phyloP scores from a whole-genome alignment of 2,329 filamentous ascomycete species.

The Paradendryphiella salina region DNA sequence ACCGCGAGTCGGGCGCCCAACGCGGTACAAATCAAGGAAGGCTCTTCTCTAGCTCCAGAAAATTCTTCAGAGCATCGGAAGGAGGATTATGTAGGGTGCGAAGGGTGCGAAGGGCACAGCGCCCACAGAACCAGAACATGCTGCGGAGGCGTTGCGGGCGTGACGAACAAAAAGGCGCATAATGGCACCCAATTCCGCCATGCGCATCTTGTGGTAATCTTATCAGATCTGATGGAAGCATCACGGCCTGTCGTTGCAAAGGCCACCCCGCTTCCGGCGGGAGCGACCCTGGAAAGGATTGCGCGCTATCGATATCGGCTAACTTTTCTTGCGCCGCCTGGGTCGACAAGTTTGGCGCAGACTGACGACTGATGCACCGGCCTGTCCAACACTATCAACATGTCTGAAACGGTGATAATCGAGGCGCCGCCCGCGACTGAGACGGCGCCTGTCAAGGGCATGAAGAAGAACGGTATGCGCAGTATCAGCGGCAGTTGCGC shows the following conservation, averaged over 20 bases:
- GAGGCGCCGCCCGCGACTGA: slow-evolving; percentile 52
- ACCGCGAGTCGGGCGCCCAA: slow-evolving; percentile 34
- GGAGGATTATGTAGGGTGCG: slow-evolving; percentile 21
- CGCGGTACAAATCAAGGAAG: slow-evolving; percentile 19
- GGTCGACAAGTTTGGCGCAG: slow-evolving; percentile 21
- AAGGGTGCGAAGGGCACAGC: slow-evolving; percentile 25
- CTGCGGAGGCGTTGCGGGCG: slow-evolving; percentile 15
- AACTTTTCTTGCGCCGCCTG: slow-evolving; percentile 29
- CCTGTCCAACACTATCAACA: slow-evolving; percentile 24
- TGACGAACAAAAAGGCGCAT: slow-evolving; percentile 21
- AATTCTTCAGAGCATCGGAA: slow-evolving; percentile 24
- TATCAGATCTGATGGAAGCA: slow-evolving; percentile 35
- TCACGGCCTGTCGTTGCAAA: slow-evolving; percentile 13
- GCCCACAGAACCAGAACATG: slow-evolving; percentile 17
- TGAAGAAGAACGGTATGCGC: slow-evolving; percentile 78
- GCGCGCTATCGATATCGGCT: slow-evolving; percentile 30
- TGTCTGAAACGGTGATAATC: slow-evolving; percentile 34
- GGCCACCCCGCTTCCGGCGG: slow-evolving; percentile 13
- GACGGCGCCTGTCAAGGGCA: slow-evolving; percentile 54
- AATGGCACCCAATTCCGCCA: background rate
- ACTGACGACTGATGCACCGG: slow-evolving; percentile 8
- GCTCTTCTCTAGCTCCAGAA: slow-evolving; percentile 37
- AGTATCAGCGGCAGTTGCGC: background rate
- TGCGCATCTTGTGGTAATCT: slow-evolving; percentile 15
- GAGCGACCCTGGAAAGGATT: background rate